These are phyloP conservation scores for Cardiospermum halicacabum DNA, from an alignment of 345 rosid genomes.

Conservation along the genomic window DNA sequence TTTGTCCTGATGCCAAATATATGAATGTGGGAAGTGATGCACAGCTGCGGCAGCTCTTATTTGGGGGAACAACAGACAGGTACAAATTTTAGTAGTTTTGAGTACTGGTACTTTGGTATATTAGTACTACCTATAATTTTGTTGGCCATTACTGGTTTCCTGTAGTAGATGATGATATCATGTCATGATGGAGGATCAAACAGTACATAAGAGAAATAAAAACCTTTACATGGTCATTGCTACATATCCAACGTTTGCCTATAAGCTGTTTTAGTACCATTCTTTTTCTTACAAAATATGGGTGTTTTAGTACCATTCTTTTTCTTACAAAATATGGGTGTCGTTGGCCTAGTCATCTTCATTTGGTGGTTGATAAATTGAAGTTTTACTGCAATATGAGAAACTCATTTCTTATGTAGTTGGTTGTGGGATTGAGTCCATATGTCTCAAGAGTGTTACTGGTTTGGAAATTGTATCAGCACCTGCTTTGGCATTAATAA, in stretches of 20 bases:
- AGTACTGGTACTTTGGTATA: neutral
- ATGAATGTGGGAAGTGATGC: conserved; percentile 96
- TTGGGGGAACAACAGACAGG: conserved; percentile 75
- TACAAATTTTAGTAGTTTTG: conserved; percentile 17
- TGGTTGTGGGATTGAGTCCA: neutral
- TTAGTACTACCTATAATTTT: conserved; percentile 2
- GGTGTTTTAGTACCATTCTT: neutral
- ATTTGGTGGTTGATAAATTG: neutral
- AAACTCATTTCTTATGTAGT: neutral
- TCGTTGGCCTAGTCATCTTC: neutral
- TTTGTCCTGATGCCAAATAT: conserved; percentile 76
- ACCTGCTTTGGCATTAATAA: neutral
- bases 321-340: neutral
- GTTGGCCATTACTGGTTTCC: neutral
- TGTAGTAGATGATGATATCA: neutral
- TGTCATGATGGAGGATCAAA: neutral
- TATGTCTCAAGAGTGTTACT: neutral
- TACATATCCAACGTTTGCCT: neutral
- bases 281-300: neutral
- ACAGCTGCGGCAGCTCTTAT: conserved; percentile 80
- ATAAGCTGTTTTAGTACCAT: neutral
- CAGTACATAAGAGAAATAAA: neutral
- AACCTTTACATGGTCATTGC: neutral
- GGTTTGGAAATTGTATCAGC: neutral
- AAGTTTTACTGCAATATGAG: neutral